These are phyloP conservation scores for Boletellus sp. DNA, from an alignment of 1,284 basidiomycete genomes.

Conservation along the genomic window DNA sequence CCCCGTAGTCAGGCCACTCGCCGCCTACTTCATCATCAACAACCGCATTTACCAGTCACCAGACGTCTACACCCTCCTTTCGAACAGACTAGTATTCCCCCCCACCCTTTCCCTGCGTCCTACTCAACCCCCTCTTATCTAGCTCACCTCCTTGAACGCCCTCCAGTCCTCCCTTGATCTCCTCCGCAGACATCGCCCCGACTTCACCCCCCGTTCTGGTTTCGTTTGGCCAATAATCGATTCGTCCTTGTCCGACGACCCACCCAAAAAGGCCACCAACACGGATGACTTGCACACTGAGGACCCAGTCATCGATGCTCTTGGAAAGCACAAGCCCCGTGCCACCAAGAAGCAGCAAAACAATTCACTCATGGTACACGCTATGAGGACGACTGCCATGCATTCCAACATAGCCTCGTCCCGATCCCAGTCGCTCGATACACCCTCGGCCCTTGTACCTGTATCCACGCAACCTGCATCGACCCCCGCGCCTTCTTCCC, in stretches of 20 bases:
- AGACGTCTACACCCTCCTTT: constrained; percentile 75
- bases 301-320: constrained; percentile 20
- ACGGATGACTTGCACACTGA: constrained; percentile 27
- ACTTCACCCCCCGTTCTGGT: constrained; percentile 74
- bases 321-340: constrained; percentile 28
- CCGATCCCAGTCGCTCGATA: constrained; percentile 28
- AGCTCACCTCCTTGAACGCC: constrained; percentile 71
- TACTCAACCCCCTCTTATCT: constrained; percentile 8
- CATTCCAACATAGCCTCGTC: constrained; percentile 57
- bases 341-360: constrained; percentile 60
- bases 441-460: constrained; percentile 40
- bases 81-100: constrained; percentile 65
- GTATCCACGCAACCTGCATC: constrained; percentile 37
- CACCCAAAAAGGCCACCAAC: constrained; percentile 42
- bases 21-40: constrained; percentile 82
- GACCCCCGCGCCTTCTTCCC: constrained; percentile 51
- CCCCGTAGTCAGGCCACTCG: constrained; percentile 61
- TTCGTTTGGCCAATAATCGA: constrained; percentile 78
- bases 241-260: constrained; percentile 42
- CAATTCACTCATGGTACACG: constrained; percentile 60
- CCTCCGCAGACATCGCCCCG: constrained; percentile 65
- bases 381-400: constrained; percentile 70
- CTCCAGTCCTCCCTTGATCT: constrained; percentile 71
- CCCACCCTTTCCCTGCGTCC: background rate
- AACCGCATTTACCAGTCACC: constrained; percentile 85